These are phyloP conservation scores for Neonectria coccinea DNA, from an alignment of 2,329 filamentous ascomycete species.

Conservation along the genomic window DNA sequence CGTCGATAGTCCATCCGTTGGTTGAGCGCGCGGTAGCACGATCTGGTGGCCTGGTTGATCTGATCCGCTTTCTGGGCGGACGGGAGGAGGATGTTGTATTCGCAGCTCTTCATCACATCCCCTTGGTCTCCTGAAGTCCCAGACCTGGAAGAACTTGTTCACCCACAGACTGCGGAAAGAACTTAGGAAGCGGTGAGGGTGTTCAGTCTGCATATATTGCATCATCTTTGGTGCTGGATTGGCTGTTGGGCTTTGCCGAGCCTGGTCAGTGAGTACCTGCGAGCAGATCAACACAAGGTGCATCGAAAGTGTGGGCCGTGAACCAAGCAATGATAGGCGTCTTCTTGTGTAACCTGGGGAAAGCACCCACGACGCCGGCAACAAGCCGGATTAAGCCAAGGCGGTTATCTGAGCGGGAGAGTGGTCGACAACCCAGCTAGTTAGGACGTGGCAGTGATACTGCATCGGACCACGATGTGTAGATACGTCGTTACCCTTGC, in stretches of 20 bases:
- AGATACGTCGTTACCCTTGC: background rate
- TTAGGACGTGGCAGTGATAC: background rate
- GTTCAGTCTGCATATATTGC: background rate
- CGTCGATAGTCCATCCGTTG: slow-evolving; percentile 1
- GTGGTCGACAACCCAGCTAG: background rate
- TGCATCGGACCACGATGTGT: background rate
- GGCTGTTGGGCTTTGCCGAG: background rate
- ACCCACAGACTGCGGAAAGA: background rate
- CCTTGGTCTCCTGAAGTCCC: background rate
- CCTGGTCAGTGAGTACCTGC: slow-evolving; percentile 1
- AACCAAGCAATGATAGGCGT: slow-evolving; percentile 4
- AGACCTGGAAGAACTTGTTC: too few species aligned
- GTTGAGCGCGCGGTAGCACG: slow-evolving; percentile 5
- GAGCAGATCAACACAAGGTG: slow-evolving; percentile 15
- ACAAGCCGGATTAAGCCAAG: slow-evolving; percentile 9
- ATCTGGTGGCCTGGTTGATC: slow-evolving; percentile 17
- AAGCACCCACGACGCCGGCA: background rate
- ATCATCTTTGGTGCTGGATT: slow-evolving; percentile 1
- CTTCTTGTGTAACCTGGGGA: slow-evolving; percentile 21
- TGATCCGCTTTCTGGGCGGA: slow-evolving; percentile 2
- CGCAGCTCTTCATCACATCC: background rate
- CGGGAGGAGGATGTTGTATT: background rate
- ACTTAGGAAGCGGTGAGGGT: slow-evolving; percentile 1
- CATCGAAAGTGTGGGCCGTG: slow-evolving; percentile 13
- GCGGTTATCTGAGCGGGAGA: background rate